Percentiles rank a stretch among this genome's conserved stretches.
Conservation (phyloP, 805 yeast species). For the Kuraishia ogatae region DNA sequence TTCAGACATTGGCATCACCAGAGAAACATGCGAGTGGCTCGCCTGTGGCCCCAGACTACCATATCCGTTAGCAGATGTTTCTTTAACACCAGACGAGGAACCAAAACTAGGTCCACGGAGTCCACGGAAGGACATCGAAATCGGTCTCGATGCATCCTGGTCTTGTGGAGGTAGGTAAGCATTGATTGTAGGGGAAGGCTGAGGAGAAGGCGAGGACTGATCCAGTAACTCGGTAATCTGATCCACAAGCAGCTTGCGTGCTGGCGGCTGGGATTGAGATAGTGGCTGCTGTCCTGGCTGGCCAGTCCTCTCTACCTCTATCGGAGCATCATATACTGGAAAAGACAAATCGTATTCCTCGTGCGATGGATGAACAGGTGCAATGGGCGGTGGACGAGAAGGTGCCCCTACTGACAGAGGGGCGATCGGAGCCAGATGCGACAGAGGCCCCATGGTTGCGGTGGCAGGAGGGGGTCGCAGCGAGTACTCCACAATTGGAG, state of each 20-base stretch:
- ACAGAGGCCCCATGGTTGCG: neutral
- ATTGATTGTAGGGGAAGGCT: neutral
- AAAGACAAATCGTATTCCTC: neutral
- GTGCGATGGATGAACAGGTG: neutral
- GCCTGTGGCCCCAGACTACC: constrained; percentile 10
- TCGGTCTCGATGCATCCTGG: constrained; percentile 1
- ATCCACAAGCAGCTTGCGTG: neutral
- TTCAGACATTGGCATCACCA: constrained; percentile 11
- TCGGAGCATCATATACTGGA: neutral
- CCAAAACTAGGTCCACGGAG: constrained; percentile 50
- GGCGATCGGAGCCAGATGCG: neutral
- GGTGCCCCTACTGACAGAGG: neutral
- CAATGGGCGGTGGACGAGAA: neutral
- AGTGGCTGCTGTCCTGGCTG: neutral
- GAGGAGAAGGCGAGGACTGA: neutral
- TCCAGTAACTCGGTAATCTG: neutral
- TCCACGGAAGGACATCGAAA: constrained; percentile 51
- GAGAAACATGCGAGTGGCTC: constrained; percentile 23
- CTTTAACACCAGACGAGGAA: constrained; percentile 7
- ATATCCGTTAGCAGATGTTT: neutral
- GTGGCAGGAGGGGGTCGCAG: neutral
- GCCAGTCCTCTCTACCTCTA: neutral
- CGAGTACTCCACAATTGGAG: neutral
- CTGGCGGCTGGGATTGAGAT: neutral
- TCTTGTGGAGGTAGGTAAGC: neutral